A percentile compares a stretch with the other conserved stretches of the same genome.
Evolutionary conservation across 495 filamentous ascomycete genomes (phyloP).

Genomic region (Tuber microsphaerosporum): DNA sequence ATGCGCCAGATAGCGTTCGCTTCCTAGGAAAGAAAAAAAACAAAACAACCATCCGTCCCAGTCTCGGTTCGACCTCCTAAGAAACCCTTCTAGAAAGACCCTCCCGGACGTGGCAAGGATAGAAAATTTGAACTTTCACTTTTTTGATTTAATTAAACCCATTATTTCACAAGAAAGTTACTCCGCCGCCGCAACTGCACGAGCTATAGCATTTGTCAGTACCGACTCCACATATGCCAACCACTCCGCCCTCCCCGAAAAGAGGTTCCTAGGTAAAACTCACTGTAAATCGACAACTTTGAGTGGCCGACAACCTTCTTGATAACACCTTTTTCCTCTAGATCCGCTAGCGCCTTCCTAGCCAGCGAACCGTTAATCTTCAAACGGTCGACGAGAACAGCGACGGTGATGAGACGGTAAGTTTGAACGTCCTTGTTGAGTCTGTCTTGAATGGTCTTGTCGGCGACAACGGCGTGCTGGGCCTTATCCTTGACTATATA

Average conservation of each 20-base stretch:
- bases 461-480: constrained; percentile 77
- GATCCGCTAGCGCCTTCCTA: constrained; percentile 76
- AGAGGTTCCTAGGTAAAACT: constrained; percentile 41
- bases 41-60: background rate
- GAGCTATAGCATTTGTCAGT: constrained; percentile 47
- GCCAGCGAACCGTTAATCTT: constrained; percentile 99
- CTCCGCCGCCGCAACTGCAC: constrained; percentile 55
- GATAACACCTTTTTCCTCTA: constrained; percentile 97
- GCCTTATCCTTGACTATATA: constrained; percentile 98
- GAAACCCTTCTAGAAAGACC: constrained; percentile 1
- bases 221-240: constrained; percentile 38
- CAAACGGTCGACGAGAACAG: constrained; percentile 94
- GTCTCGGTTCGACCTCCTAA: background rate
- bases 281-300: constrained; percentile 98
- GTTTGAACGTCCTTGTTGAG: constrained; percentile 68
- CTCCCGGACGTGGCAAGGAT: background rate
- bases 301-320: constrained; percentile 96
- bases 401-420: constrained; percentile 98
- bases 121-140: constrained; percentile 30
- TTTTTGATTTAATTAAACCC: constrained; percentile 35
- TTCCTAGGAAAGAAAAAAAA: background rate
- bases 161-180: constrained; percentile 43
- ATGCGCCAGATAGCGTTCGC: background rate
- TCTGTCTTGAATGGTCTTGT: constrained; percentile 41
- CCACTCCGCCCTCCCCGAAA: background rate